Base-by-base conservation (phyloP, 345 rosid genomes). In the Erucastrum elatum region DNA sequence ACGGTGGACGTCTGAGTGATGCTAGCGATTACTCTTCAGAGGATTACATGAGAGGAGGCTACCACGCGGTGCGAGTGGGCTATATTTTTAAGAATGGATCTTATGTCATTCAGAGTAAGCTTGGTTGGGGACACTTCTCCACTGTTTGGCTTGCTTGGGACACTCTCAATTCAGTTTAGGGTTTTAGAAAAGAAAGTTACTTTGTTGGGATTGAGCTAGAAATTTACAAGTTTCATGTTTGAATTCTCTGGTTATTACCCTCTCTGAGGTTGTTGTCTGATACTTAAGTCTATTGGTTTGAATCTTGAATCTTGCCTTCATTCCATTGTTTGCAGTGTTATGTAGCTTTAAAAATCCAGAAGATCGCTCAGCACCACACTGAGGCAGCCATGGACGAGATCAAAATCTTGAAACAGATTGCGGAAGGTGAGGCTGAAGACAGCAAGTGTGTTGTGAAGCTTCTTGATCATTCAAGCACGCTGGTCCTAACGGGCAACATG, bases 81-180 rank as follows among this genome's bases (percentile, higher is more conserved):
- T 97, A 92, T 74, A 74, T 88, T 10, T 94, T 91, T 79, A 94
- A 90, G 90, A 87, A 91, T 70, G 98, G 90, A 4, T 83, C 90
- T 67, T 92, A 94, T 77, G 94, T 92, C 6, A 89, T 92, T 75
- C 98, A 90, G 77, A 83, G 84, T 53, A 94, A 92, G 90, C 99
- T 95, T 68, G 99, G 97, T 3, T 95, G 98, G 98, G 98, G 96
- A 4, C 98, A 95, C 79, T 95, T 93, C 86, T 91, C 98, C 74
- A 95, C n/a, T n/a, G 97, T 92, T 33, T 91, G 99, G 97, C 98
- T 94, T 64, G n/a, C 98, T 78, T 92, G 97, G 94, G 98, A 94
- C 72, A 83, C 84, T 17, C 89, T 74, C 3, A 79, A 66, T 72
- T 87, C 86, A 74, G 98, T 94, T 27, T 27, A 27, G 30, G 30